Evolutionary conservation across 2,329 filamentous ascomycete genomes (phyloP).

Genomic region (Zymoseptoria tritici): DNA sequence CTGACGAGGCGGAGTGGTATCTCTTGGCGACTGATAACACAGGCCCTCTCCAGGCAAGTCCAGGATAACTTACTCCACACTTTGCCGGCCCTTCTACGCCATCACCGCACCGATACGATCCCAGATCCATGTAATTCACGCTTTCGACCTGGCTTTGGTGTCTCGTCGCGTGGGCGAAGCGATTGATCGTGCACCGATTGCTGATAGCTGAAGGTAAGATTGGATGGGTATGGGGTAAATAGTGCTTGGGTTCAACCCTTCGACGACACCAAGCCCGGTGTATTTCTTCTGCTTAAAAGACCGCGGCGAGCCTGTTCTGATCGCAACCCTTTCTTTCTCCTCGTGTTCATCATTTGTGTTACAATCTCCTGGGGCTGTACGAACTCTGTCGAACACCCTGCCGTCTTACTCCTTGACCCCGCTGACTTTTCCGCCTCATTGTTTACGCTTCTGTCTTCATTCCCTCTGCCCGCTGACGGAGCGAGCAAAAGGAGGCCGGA

Average conservation of each 20-base stretch:
- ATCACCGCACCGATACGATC: neutral
- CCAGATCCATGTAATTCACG: neutral
- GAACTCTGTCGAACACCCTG: neutral
- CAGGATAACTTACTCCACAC: neutral
- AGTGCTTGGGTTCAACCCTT: neutral
- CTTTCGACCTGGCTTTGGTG: neutral
- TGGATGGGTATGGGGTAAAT: neutral
- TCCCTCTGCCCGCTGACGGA: neutral
- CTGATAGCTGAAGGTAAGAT: neutral
- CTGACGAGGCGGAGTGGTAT: neutral
- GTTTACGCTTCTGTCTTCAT: neutral
- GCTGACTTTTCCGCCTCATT: neutral
- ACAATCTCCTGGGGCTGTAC: neutral
- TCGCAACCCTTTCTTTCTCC: neutral
- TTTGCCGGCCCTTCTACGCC: neutral
- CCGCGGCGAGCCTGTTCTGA: neutral
- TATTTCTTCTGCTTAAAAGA: neutral
- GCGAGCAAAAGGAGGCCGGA: neutral
- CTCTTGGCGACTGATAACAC: neutral
- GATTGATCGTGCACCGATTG: neutral
- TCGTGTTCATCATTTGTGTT: neutral
- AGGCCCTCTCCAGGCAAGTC: neutral
- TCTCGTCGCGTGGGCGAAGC: neutral
- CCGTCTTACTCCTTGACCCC: neutral
- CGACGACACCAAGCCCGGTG: neutral